A percentile compares a stretch with the other conserved stretches of the same genome.
Conservation (phyloP, 768 basidiomycete genomes). For the Collybiopsis luxurians region DNA sequence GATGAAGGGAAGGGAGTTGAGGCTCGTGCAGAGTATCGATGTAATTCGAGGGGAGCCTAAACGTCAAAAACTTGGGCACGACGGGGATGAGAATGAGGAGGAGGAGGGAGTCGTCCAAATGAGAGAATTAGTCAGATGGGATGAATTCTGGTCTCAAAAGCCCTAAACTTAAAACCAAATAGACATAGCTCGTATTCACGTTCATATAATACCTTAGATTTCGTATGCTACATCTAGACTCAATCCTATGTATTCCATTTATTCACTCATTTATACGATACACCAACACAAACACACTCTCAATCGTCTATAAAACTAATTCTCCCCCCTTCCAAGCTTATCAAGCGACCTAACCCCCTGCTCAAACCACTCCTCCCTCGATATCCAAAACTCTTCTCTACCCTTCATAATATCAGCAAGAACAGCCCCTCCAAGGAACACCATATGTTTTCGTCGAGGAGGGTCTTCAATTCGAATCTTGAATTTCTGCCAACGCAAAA, state of each 20-base stretch:
- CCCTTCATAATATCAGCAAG: constrained; percentile 98
- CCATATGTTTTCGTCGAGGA: constrained; percentile 98
- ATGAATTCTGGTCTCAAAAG: constrained; percentile 46
- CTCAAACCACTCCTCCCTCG: constrained; percentile 93
- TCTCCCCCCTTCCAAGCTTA: constrained; percentile 77
- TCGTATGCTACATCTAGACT: not conserved
- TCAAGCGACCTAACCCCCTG: constrained; percentile 80
- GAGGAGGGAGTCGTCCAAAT: too few relatives aligned
- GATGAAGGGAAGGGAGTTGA: constrained; percentile 84
- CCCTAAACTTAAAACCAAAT: too few relatives aligned
- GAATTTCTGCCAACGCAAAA: constrained; percentile 75
- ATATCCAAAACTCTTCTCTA: constrained; percentile 93
- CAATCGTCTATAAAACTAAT: constrained; percentile 16
- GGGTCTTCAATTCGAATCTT: constrained; percentile 99
- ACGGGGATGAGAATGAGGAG: constrained; percentile 21
- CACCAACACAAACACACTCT: too few relatives aligned
- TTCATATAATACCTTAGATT: too few relatives aligned
- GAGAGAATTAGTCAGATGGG: constrained; percentile 43
- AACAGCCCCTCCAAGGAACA: constrained; percentile 98
- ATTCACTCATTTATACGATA: too few relatives aligned
- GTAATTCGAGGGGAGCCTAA: constrained; percentile 55
- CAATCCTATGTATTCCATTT: too few relatives aligned
- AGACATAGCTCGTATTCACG: too few relatives aligned
- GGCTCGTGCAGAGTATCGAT: constrained; percentile 75
- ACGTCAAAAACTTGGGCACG: too few relatives aligned